A percentile compares a stretch with the other conserved stretches of the same genome.
Evolutionary conservation across 805 yeast species (phyloP).

Genomic region (Suhomyces pyralidae): DNA sequence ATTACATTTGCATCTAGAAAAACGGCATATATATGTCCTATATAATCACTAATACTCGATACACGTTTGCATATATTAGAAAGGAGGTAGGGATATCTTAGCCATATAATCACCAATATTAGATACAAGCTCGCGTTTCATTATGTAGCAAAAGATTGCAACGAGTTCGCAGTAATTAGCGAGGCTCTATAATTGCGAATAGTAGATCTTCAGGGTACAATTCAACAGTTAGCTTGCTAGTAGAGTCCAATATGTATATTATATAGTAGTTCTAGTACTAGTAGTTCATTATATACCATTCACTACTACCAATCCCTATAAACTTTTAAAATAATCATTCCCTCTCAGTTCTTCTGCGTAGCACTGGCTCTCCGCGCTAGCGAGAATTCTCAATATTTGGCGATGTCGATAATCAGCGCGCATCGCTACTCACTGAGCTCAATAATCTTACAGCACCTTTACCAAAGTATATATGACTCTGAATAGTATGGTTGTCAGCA

Average conservation of each 20-base stretch:
- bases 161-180: background rate
- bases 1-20: background rate
- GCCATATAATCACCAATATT: too few relatives aligned
- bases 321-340: background rate
- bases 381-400: background rate
- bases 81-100: background rate
- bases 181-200: background rate
- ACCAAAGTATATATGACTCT: background rate
- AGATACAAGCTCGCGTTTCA: background rate
- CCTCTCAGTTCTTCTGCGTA: background rate
- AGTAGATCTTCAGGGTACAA: too few relatives aligned
- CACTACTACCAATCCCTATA: too few relatives aligned
- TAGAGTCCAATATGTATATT: background rate
- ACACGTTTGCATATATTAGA: background rate
- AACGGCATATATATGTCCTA: background rate
- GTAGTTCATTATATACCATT: too few relatives aligned
- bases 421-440: background rate
- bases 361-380: background rate
- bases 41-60: background rate
- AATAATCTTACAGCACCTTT: background rate
- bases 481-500: background rate
- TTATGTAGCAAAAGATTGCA: background rate
- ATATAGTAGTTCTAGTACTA: too few relatives aligned
- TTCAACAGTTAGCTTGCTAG: too few relatives aligned
- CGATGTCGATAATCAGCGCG: background rate